Percentiles rank a stretch among this genome's conserved stretches.
phyloP scores from a whole-genome alignment of 2,329 filamentous ascomycete species.

The Scopulariopsis brevicaulis region DNA sequence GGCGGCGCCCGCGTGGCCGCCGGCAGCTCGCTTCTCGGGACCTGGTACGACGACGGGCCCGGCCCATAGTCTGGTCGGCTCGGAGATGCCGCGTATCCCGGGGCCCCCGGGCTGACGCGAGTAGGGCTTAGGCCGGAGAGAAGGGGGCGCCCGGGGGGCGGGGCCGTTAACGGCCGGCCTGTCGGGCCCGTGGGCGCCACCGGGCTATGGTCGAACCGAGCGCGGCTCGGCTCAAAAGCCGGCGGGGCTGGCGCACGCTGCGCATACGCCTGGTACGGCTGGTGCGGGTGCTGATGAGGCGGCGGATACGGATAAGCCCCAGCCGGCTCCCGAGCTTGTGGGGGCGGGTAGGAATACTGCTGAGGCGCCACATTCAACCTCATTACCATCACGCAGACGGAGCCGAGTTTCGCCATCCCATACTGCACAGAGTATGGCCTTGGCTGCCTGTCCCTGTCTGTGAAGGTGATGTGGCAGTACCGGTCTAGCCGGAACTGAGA shows the following conservation, averaged over 20 bases:
- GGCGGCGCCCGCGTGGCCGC: conserved; percentile 14
- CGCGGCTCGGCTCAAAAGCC: conserved; percentile 32
- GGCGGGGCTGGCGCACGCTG: conserved; percentile 34
- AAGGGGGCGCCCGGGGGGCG: conserved; percentile 14
- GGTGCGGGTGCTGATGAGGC: conserved; percentile 14
- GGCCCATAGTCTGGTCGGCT: conserved; percentile 30
- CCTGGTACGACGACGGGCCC: conserved; percentile 35
- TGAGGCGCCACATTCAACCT: conserved; percentile 25
- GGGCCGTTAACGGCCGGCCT: conserved; percentile 13
- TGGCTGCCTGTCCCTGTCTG: conserved; percentile 36
- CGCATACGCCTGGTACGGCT: conserved; percentile 18
- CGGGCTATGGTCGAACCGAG: conserved; percentile 23
- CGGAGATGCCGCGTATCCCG: conserved; percentile 34
- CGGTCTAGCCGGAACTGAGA: conserved; percentile 38
- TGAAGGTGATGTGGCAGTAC: conserved; percentile 44
- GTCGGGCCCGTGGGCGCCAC: conserved; percentile 8
- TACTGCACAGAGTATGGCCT: conserved; percentile 38
- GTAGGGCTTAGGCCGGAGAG: conserved; percentile 25
- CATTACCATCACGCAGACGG: conserved; percentile 51
- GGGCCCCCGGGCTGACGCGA: conserved; percentile 27
- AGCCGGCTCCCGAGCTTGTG: conserved; percentile 24
- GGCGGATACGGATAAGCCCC: conserved; percentile 28
- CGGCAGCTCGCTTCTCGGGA: conserved; percentile 39
- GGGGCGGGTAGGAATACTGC: conserved; percentile 32
- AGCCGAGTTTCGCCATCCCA: conserved; percentile 47